Evolutionary conservation across 805 yeast genomes (phyloP).

Genomic region (Yarrowia sp.): DNA sequence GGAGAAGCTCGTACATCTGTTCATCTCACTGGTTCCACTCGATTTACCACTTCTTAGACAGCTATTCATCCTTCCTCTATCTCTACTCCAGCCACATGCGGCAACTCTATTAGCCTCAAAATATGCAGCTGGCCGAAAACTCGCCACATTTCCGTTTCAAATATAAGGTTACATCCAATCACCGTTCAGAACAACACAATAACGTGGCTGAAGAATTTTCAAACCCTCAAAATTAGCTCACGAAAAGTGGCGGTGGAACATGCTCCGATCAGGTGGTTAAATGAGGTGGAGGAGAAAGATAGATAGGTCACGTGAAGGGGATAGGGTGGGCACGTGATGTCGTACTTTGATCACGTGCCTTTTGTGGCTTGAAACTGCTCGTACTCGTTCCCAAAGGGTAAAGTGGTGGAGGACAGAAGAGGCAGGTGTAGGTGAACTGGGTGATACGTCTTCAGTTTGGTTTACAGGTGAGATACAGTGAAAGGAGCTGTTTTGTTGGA

Average conservation of each 20-base stretch:
- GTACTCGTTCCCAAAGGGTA: too few species aligned
- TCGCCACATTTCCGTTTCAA: conserved; percentile 10
- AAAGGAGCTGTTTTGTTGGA: too few species aligned
- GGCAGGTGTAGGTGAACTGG: too few species aligned
- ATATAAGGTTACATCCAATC: conserved; percentile 2
- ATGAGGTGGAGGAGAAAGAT: not conserved
- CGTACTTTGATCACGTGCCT: too few species aligned
- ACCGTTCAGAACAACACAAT: not conserved
- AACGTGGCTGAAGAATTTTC: conserved; percentile 35
- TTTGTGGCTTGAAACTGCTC: too few species aligned
- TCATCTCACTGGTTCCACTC: too few species aligned
- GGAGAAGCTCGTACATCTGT: too few species aligned
- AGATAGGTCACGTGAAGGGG: not conserved
- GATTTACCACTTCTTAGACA: too few species aligned
- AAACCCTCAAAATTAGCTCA: conserved; percentile 32
- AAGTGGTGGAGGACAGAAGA: too few species aligned
- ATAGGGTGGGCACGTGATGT: too few species aligned
- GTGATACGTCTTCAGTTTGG: too few species aligned
- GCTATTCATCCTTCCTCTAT: not conserved
- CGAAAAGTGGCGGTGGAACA: conserved; percentile 6
- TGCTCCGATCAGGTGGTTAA: not conserved
- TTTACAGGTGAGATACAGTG: too few species aligned
- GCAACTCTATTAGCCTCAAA: conserved; percentile 31
- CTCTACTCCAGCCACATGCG: conserved; percentile 9
- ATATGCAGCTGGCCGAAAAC: conserved; percentile 16